Evolutionary conservation across 441 rosid genomes (phyloP).

Genomic region (Erodium texanum): DNA sequence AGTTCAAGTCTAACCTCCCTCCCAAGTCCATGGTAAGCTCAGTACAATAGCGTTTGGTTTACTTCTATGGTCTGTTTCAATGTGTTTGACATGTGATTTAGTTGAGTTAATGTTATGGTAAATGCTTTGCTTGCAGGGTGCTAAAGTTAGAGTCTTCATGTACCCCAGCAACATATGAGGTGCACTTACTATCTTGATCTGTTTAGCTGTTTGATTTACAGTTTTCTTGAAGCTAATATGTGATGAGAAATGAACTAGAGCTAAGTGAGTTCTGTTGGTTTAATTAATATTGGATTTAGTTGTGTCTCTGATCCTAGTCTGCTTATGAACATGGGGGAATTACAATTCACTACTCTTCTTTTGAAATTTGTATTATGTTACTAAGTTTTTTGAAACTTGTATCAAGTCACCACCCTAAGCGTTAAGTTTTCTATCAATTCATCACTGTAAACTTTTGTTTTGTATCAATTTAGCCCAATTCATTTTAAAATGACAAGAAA

Average conservation of each 20-base stretch:
- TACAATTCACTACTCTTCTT: too few species aligned
- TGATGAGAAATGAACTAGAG: not conserved
- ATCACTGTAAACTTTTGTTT: too few species aligned
- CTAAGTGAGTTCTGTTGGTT: not conserved
- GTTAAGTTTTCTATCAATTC: too few species aligned
- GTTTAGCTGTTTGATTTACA: not conserved
- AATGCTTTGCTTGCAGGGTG: slow-evolving; percentile 36
- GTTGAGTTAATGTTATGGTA: not conserved
- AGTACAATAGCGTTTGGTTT: not conserved
- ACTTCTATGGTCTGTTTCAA: not conserved
- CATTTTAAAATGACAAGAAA: too few species aligned
- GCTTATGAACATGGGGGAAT: not conserved
- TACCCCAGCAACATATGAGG: slow-evolving; percentile 87
- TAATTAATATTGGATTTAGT: not conserved
- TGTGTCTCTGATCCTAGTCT: not conserved
- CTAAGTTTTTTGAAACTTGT: too few species aligned
- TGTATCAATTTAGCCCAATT: too few species aligned
- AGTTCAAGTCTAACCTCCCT: slow-evolving; percentile 80
- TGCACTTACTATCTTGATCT: slow-evolving; percentile 5
- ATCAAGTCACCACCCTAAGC: not conserved
- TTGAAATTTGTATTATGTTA: not conserved
- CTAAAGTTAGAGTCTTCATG: slow-evolving; percentile 74
- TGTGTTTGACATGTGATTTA: not conserved
- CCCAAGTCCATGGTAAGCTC: slow-evolving; percentile 73
- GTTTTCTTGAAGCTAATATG: not conserved